Percentiles rank a stretch among this genome's conserved stretches.
phyloP scores from a whole-genome alignment of 192 early-diverging fungal species.

The Irineochytrium annulatum region DNA sequence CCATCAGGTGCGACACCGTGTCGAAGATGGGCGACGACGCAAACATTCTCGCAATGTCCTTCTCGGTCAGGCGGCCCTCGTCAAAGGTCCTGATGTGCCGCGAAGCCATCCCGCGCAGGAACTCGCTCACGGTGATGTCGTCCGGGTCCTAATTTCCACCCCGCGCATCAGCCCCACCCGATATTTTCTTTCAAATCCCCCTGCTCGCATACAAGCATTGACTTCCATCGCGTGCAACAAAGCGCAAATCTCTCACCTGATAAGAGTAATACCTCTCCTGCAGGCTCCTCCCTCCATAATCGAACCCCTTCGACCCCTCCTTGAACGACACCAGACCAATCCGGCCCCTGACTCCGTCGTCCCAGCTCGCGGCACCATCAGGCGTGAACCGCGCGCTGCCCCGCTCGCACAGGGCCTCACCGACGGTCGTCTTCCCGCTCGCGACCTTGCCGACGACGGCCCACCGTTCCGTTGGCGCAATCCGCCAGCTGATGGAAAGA shows the following conservation, averaged over 20 bases:
- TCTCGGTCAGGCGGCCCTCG: not conserved
- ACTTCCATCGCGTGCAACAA: not conserved
- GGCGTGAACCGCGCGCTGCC: slow-evolving; percentile 26
- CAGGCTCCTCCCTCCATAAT: slow-evolving; percentile 16
- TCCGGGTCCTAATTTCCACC: slow-evolving; percentile 21
- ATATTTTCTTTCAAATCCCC: too few relatives aligned
- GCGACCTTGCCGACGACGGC: slow-evolving; percentile 30
- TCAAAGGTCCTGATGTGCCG: not conserved
- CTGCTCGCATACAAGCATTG: too few relatives aligned
- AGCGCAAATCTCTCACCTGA: slow-evolving; percentile 2
- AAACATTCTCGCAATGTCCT: slow-evolving; percentile 2
- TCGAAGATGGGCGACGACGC: slow-evolving; percentile 24
- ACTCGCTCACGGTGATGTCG: slow-evolving; percentile 10
- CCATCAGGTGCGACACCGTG: slow-evolving; percentile 4
- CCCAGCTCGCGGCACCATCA: not conserved
- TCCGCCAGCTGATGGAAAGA: not conserved
- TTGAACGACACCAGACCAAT: slow-evolving; percentile 19
- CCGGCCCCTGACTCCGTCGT: not conserved
- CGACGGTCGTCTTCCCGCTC: slow-evolving; percentile 47
- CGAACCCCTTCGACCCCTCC: slow-evolving; percentile 22
- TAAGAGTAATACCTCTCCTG: slow-evolving; percentile 23
- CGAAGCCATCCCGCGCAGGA: slow-evolving; percentile 1
- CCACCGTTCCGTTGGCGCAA: slow-evolving; percentile 6
- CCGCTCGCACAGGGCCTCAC: slow-evolving; percentile 38
- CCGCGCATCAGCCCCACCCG: slow-evolving; percentile 24